Evolutionary conservation across 2,329 filamentous ascomycete species (phyloP), one percentile per base, ranked within the genome.

Genomic region (Lasiodiplodia sp.): DNA sequence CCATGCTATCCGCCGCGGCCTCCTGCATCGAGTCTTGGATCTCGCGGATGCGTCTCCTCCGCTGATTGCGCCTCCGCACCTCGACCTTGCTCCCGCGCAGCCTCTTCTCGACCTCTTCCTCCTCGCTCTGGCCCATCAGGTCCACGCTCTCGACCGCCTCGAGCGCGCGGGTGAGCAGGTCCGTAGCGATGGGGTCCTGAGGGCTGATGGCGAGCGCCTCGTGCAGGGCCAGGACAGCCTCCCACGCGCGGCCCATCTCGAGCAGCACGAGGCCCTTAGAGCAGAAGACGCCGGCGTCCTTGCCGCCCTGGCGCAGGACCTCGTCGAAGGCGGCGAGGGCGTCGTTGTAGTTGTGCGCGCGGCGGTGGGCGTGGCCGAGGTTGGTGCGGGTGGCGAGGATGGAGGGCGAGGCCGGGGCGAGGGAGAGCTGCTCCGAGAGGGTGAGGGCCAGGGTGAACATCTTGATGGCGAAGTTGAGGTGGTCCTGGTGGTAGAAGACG

Each of bases 401-500:
- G 1, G 95, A 92, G 38, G 67, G 58, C 1, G 67, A 68, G 58
- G 89, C 87, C 0, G 92, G 89, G 70, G 97, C 93, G 67, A 92
- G 91, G 71, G 93, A 91, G 70, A 96, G 93, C 47, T 95, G 90
- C 4, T 90, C 87, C 2, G 94, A 92, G 66, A 97, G 88, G 58
- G 87, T 83, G 21, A 99, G 87, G 0, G 96, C 92, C 70, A 90
- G 88, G 8, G 86, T 86, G 79, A 99, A 98, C 71, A 94, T 88
- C 37, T 88, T 86, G 11, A 92, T 88, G 0, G 96, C 93, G 28
- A 92, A 90, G 69, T 89, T 86, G 7, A 93, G 87, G 63, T 92
- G 88, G 73, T 92, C 90, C 77, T 97, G 93, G 78, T 98, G 94
- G 77, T 97, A 99, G 72, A 93, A 91, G n/a, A 97, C 94, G 4